phyloP scores from a whole-genome alignment of 148 eudicot species.

The Oxyria digyna region DNA sequence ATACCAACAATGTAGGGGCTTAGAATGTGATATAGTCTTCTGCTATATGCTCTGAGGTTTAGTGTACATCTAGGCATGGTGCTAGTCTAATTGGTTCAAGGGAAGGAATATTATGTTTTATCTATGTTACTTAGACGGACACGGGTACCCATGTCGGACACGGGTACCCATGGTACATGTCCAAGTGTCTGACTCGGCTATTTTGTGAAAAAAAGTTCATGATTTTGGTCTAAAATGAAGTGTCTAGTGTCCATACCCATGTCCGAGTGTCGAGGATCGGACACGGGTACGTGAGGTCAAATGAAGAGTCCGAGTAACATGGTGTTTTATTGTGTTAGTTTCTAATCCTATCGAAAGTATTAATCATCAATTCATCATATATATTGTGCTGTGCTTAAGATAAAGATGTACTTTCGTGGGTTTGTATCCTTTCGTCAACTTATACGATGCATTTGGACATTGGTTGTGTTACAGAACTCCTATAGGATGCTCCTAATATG shows the following conservation, averaged over 20 bases:
- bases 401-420: neutral
- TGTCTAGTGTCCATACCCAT: no score
- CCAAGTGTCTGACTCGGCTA: no score
- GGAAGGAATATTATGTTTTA: no score
- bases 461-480: constrained; percentile 30
- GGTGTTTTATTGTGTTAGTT: no score
- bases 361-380: neutral
- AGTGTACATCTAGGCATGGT: no score
- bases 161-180: no score
- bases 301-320: no score
- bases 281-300: no score
- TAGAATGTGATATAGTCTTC: neutral
- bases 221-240: no score
- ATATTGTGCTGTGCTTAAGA: neutral
- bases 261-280: no score
- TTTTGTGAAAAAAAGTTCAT: neutral
- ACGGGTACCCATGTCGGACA: no score
- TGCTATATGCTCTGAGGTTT: neutral
- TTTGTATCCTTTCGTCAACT: neutral
- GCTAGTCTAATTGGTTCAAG: neutral
- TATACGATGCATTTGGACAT: neutral
- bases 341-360: neutral
- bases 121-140: no score
- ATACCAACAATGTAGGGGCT: neutral
- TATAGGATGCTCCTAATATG: constrained; percentile 34